Percentiles rank a stretch among this genome's conserved stretches.
Conservation (phyloP, 176 grass and related monocot genomes). For the Tuctoria greenei region DNA sequence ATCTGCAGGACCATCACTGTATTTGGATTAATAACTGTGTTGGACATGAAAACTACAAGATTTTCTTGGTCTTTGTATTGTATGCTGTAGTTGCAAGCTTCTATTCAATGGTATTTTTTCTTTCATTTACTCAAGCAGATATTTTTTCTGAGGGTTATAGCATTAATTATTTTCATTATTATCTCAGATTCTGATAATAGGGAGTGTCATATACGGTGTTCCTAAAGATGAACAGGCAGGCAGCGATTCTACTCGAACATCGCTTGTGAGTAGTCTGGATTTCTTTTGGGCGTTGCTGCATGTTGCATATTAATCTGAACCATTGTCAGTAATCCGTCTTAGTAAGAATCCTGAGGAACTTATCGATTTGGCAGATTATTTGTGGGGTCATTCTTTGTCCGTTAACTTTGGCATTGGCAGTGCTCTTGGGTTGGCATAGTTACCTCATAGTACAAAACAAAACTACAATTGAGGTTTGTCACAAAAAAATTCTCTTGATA, state of each 20-base stretch:
- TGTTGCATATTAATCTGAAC: constrained; percentile 24
- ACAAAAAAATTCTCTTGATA: constrained; percentile 11
- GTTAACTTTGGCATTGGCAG: constrained; percentile 63
- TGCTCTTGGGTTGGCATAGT: constrained; percentile 88
- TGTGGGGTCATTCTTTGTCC: constrained; percentile 77
- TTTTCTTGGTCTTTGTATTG: constrained; percentile 83
- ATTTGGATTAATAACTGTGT: constrained; percentile 99
- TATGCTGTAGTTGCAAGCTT: constrained; percentile 84
- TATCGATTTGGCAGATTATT: constrained; percentile 62
- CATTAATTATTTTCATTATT: constrained; percentile 29
- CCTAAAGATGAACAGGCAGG: constrained; percentile 61
- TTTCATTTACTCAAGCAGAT: constrained; percentile 20
- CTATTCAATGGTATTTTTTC: constrained; percentile 69
- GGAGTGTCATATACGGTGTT: constrained; percentile 53
- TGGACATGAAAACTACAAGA: constrained; percentile 89
- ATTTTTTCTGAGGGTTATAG: neutral
- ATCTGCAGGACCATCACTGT: constrained; percentile 86
- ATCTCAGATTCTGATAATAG: constrained; percentile 72
- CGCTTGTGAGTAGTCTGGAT: constrained; percentile 57
- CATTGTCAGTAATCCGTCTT: constrained; percentile 14
- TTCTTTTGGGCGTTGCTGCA: constrained; percentile 1
- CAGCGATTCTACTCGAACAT: constrained; percentile 79
- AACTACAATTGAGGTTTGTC: constrained; percentile 91
- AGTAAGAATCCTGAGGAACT: constrained; percentile 25
- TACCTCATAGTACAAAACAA: constrained; percentile 95